Conservation (phyloP, 306 rosid genomes). For the Trifolium repens region DNA sequence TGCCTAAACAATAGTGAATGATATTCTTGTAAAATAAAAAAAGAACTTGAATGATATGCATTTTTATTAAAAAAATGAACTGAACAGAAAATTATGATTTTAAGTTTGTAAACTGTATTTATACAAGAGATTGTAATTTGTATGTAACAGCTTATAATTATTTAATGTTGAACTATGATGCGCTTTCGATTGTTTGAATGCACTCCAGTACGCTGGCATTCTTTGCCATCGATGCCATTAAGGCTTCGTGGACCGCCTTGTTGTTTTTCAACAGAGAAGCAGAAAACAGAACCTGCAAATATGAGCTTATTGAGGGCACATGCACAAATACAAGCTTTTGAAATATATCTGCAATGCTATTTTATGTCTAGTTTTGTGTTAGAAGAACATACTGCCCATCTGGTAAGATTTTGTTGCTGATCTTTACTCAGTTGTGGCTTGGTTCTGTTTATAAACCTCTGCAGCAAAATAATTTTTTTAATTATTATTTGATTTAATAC, state of each 20-base stretch:
- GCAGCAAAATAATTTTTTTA: background rate
- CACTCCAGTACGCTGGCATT: slow-evolving; percentile 77
- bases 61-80: background rate
- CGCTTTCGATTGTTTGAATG: slow-evolving; percentile 78
- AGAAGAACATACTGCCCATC: slow-evolving; percentile 90
- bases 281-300: slow-evolving; percentile 74
- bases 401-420: slow-evolving; percentile 93
- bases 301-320: background rate
- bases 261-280: slow-evolving; percentile 84
- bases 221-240: slow-evolving; percentile 68
- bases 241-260: slow-evolving; percentile 68
- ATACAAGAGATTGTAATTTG: slow-evolving; percentile 9
- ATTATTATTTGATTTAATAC: background rate
- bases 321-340: background rate
- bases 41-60: background rate
- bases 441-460: slow-evolving; percentile 93
- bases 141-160: slow-evolving; percentile 13
- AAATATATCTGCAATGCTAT: slow-evolving; percentile 11
- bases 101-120: slow-evolving; percentile 16
- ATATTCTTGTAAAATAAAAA: background rate
- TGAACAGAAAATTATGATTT: slow-evolving; percentile 1
- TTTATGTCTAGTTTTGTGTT: slow-evolving; percentile 4
- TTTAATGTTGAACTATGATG: slow-evolving; percentile 47
- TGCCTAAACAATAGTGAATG: background rate
- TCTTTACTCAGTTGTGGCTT: slow-evolving; percentile 87